These are phyloP conservation scores for Oenanthe sinensis DNA, from an alignment of 129 eudicot genomes.

Conservation along the genomic window DNA sequence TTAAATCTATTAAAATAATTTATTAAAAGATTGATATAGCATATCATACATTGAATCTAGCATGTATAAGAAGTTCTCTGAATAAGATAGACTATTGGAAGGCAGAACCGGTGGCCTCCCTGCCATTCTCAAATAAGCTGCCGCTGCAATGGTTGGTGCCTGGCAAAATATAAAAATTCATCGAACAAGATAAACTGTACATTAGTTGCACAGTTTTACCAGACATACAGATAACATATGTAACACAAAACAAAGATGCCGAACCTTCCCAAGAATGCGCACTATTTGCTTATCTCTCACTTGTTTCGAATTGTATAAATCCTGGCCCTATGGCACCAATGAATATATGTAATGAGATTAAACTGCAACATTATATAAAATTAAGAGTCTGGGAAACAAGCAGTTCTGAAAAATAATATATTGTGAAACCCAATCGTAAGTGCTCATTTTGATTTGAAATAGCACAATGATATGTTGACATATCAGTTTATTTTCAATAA, in stretches of 20 bases:
- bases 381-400: neutral
- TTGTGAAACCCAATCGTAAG: neutral
- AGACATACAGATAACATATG: conserved; percentile 7
- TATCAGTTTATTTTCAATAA: neutral
- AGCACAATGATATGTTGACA: neutral
- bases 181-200: neutral
- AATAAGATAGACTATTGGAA: conserved; percentile 80
- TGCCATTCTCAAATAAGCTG: conserved; percentile 92
- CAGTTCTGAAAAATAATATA: neutral
- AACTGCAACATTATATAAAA: neutral
- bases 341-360: neutral
- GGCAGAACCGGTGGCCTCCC: conserved; percentile 99
- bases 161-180: conserved; percentile 21
- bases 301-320: conserved; percentile 87
- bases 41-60: conserved; percentile 88
- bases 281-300: conserved; percentile 97
- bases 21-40: neutral
- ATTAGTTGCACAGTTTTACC: neutral
- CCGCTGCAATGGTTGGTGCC: conserved; percentile 98
- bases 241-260: conserved; percentile 3
- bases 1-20: neutral
- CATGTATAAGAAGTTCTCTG: conserved; percentile 97
- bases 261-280: conserved; percentile 94
- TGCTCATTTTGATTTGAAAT: neutral
- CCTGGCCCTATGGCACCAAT: conserved; percentile 66